These are phyloP conservation scores for Aspergillus avenaceus DNA, from an alignment of 495 filamentous ascomycete genomes.

Conservation along the genomic window DNA sequence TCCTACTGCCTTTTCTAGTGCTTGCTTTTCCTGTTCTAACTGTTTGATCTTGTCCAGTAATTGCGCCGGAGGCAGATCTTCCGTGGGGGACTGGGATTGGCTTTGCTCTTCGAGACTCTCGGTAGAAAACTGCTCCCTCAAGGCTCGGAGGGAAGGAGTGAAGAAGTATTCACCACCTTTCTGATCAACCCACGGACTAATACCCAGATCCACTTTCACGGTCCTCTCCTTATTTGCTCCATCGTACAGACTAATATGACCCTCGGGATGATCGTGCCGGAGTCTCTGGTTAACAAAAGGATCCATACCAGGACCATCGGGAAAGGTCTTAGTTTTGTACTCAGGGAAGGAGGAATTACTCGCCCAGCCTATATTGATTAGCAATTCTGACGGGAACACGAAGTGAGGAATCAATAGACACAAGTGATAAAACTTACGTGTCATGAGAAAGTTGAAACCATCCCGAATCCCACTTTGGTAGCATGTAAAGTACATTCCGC, in stretches of 20 bases:
- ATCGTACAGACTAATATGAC: constrained; percentile 3
- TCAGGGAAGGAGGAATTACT: constrained; percentile 4
- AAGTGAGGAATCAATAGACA: not conserved
- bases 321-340: constrained; percentile 4
- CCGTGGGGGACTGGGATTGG: no score
- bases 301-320: constrained; percentile 1
- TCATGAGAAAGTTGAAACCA: constrained; percentile 32
- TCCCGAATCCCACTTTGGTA: constrained; percentile 37
- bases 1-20: no score
- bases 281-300: not conserved
- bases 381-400: not conserved
- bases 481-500: constrained; percentile 36
- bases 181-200: constrained; percentile 14
- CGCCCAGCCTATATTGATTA: constrained; percentile 6
- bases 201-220: constrained; percentile 2
- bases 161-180: constrained; percentile 30
- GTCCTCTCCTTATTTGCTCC: not conserved
- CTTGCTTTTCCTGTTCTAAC: no score
- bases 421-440: constrained; percentile 23
- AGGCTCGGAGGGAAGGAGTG: constrained; percentile 17
- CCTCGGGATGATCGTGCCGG: not conserved
- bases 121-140: not conserved
- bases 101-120: no score
- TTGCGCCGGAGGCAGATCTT: no score
- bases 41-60: no score